phyloP scores from a whole-genome alignment of 2,329 filamentous ascomycete species.

The Fusarium metavorans region DNA sequence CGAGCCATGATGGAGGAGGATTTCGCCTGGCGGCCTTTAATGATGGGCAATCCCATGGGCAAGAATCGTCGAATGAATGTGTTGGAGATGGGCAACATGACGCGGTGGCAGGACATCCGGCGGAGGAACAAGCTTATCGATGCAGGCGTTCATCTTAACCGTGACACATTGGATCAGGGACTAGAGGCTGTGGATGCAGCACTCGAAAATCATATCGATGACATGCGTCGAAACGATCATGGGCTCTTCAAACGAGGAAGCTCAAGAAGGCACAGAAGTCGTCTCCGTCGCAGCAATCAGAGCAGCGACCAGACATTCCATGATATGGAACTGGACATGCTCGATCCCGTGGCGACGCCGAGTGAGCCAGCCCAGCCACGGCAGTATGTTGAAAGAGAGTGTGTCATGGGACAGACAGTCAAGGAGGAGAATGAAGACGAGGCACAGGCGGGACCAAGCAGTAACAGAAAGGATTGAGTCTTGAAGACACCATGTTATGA shows the following conservation, averaged over 20 bases:
- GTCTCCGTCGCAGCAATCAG: slow-evolving; percentile 45
- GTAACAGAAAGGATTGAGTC: slow-evolving; percentile 5
- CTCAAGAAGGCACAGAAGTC: slow-evolving; percentile 39
- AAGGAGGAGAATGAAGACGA: slow-evolving; percentile 50
- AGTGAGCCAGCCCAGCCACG: slow-evolving; percentile 21
- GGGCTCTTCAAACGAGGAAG: slow-evolving; percentile 47
- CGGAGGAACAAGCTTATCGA: slow-evolving; percentile 70
- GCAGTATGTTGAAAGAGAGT: slow-evolving; percentile 48
- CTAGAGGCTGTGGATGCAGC: slow-evolving; percentile 53
- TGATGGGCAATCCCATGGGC: slow-evolving; percentile 78
- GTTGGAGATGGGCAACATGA: slow-evolving; percentile 76
- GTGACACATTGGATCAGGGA: slow-evolving; percentile 51
- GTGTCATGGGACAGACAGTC: slow-evolving; percentile 53
- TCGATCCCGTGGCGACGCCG: slow-evolving; percentile 33
- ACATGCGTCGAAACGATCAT: slow-evolving; percentile 50
- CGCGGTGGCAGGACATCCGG: slow-evolving; percentile 79
- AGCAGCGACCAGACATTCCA: slow-evolving; percentile 45
- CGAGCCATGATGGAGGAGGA: slow-evolving; percentile 61
- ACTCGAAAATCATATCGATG: slow-evolving; percentile 52
- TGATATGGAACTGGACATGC: slow-evolving; percentile 47
- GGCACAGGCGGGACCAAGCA: slow-evolving; percentile 17
- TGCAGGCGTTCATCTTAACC: slow-evolving; percentile 52
- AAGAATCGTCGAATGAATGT: slow-evolving; percentile 77
- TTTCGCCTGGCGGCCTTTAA: slow-evolving; percentile 74
- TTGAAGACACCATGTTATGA: slow-evolving; percentile 17